Base-by-base conservation (phyloP, 768 basidiomycete genomes). In the Boletus huronensis region DNA sequence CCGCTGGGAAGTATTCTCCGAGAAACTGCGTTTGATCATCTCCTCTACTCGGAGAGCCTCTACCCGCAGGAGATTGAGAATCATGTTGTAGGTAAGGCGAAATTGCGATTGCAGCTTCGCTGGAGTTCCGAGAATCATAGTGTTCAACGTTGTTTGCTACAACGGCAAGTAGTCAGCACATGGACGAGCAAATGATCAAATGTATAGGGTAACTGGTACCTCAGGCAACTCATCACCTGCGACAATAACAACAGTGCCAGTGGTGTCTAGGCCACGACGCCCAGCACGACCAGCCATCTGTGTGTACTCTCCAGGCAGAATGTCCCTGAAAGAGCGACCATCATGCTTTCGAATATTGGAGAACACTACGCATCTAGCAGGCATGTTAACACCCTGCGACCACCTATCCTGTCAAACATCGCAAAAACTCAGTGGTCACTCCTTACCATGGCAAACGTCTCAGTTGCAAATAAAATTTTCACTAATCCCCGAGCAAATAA, bases 271-370 rank as follows among this genome's bases (percentile, higher is more conserved):
- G 11, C 97, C 97, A 69, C 97, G 88, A 32, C 97, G 86, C 23
- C 97, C 97, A 16, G 97, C 97, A 60, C 97, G 88, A 6, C 97
- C 97, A 8, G 97, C 95, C 97, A 99, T 99, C 65, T 99, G 97
- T 0, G 96, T 99, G 67, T 98, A 98, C 72, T 94, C 93, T 38
- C 91, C 94, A 25, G 93, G 88, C 1, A 92, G 72, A 32, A 96
- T 86, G 38, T 93, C 91, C 55, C 97, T 83, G 78, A 99, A 99
- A 60, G 74, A 86, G 28, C 85, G 82, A 5, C 97, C 97, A 60
- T 99, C 97, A 66, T 98, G 96, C 68, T 99, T 99, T 42, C 93
- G 81, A 48, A 90, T 95, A 42, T 82, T 85, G 4, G 97, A 95
- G 72, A 98, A 99, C 7, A 98, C 97, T 4, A 99, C 97, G 63